A percentile compares a stretch with the other conserved stretches of the same genome.
Conservation (phyloP, 495 filamentous ascomycete genomes). For the Apiosordaria backusii region DNA sequence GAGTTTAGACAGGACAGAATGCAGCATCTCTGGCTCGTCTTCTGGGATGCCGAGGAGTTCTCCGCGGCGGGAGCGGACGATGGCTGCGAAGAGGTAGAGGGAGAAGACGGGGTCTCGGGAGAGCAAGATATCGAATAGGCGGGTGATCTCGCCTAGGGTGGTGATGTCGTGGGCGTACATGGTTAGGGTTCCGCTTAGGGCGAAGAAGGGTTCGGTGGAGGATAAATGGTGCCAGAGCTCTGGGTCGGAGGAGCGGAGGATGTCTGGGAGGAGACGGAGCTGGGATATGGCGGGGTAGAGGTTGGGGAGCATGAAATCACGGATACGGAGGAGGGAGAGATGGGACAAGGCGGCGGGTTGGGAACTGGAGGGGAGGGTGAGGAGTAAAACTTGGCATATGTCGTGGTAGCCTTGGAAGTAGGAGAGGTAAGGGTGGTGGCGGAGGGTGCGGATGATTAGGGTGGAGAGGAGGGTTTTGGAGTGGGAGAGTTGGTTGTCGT, state of each 20-base stretch:
- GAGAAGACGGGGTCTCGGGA: conserved; percentile 80
- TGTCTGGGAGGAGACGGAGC: conserved; percentile 76
- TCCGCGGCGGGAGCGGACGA: conserved; percentile 71
- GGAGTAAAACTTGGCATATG: conserved; percentile 92
- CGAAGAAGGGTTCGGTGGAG: conserved; percentile 82
- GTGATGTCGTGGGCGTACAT: conserved; percentile 95
- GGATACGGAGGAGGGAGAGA: conserved; percentile 82
- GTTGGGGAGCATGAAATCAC: conserved; percentile 95
- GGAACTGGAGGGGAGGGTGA: conserved; percentile 63
- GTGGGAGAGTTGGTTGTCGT: conserved; percentile 56
- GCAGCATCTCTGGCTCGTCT: conserved; percentile 92
- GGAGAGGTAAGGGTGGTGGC: conserved; percentile 77
- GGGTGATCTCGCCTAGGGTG: conserved; percentile 79
- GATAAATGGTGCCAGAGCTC: conserved; percentile 68
- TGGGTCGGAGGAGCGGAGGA: conserved; percentile 66
- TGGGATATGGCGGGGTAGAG: conserved; percentile 78
- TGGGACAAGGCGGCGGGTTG: conserved; percentile 59
- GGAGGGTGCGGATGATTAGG: conserved; percentile 71
- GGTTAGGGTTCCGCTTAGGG: conserved; percentile 82
- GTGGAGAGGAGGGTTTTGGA: conserved; percentile 70
- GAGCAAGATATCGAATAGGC: conserved; percentile 87
- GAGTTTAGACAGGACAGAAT: conserved; percentile 81
- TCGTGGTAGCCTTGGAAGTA: conserved; percentile 99
- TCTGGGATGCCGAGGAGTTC: conserved; percentile 77
- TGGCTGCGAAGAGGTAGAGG: conserved; percentile 87